Evolutionary conservation across 2,329 filamentous ascomycete genomes (phyloP).

Genomic region (Colletotrichum plurivorum): DNA sequence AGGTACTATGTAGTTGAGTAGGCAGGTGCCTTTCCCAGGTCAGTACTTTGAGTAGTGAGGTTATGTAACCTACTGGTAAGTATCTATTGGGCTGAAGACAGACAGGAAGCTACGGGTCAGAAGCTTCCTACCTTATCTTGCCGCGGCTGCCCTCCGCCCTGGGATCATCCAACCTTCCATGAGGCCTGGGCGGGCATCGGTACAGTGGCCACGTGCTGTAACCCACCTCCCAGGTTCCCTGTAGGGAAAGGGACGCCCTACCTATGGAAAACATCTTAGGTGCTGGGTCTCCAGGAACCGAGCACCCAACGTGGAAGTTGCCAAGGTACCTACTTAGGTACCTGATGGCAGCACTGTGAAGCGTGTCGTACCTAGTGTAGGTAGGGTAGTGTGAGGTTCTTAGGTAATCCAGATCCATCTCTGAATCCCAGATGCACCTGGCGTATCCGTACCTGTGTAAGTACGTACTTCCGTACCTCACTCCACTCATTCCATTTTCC

Average conservation of each 20-base stretch:
- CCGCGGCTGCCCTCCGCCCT: too few relatives aligned
- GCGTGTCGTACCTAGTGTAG: too few relatives aligned
- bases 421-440: slow-evolving; percentile 18
- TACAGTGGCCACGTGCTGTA: slow-evolving; percentile 32
- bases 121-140: too few relatives aligned
- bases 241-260: slow-evolving; percentile 19
- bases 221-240: slow-evolving; percentile 20
- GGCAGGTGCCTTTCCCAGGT: too few relatives aligned
- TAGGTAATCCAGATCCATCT: slow-evolving; percentile 34
- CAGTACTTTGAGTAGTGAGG: too few relatives aligned
- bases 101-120: too few relatives aligned
- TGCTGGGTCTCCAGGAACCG: background rate
- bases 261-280: slow-evolving; percentile 10
- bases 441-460: background rate
- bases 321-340: background rate
- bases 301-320: background rate
- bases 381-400: background rate
- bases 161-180: too few relatives aligned
- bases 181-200: background rate
- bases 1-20: too few relatives aligned
- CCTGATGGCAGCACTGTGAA: too few relatives aligned
- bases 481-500: slow-evolving; percentile 8
- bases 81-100: too few relatives aligned
- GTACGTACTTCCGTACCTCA: background rate
- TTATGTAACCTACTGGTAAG: too few relatives aligned